Conservation (phyloP, 139 green algal genomes). For the Closterium sp. region DNA sequence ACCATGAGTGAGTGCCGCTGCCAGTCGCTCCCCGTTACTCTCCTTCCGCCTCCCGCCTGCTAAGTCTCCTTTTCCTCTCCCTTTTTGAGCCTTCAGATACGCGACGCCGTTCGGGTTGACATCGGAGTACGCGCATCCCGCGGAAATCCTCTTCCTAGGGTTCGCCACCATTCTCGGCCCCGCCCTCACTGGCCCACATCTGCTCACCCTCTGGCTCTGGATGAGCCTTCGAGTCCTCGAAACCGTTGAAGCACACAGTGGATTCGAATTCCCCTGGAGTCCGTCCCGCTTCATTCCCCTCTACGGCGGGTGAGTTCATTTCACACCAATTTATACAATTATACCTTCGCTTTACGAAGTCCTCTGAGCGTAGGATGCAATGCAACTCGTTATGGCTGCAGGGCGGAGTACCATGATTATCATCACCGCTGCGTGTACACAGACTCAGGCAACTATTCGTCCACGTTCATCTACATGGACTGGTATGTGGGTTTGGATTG, state of each 20-base stretch:
- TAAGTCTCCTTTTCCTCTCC: neutral
- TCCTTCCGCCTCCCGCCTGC: neutral
- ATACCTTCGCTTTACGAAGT: neutral
- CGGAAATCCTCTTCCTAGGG: constrained; percentile 57
- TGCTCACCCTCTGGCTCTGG: constrained; percentile 57
- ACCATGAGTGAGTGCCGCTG: constrained; percentile 53
- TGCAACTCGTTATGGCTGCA: neutral
- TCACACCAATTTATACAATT: neutral
- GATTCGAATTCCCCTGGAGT: constrained; percentile 59
- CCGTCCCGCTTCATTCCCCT: constrained; percentile 45
- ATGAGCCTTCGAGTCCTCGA: constrained; percentile 54
- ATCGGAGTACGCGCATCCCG: constrained; percentile 54
- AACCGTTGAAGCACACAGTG: constrained; percentile 51
- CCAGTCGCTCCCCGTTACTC: neutral
- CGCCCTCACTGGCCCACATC: constrained; percentile 44
- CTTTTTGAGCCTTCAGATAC: constrained; percentile 21
- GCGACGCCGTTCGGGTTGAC: constrained; percentile 51
- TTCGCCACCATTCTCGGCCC: constrained; percentile 49
- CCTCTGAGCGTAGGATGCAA: neutral
- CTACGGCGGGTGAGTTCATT: constrained; percentile 48
- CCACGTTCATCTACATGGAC: constrained; percentile 55
- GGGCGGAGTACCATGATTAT: constrained; percentile 52
- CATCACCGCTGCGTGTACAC: constrained; percentile 53
- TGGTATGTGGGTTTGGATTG: constrained; percentile 29
- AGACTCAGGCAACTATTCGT: constrained; percentile 52